Conservation (phyloP, 1,139 yeast genomes). For the Saccharomyces hybrid region DNA sequence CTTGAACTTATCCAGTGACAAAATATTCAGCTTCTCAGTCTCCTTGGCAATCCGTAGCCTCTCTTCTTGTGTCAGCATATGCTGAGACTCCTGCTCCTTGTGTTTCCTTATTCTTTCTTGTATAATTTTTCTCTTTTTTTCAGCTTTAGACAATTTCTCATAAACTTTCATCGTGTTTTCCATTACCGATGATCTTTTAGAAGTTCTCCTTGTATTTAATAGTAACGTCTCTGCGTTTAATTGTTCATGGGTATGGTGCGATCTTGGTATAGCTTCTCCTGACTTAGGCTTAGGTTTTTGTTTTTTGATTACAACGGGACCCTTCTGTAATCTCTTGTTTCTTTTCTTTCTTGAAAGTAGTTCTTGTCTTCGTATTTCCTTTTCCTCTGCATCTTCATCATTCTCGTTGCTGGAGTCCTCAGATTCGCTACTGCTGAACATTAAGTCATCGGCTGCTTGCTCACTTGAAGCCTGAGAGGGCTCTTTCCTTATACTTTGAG, state of each 20-base stretch:
- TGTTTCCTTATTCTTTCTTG: slow-evolving; percentile 29
- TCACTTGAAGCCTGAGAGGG: slow-evolving; percentile 2
- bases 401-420: slow-evolving; percentile 34
- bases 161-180: slow-evolving; percentile 73
- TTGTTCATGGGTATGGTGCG: slow-evolving; percentile 19
- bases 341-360: slow-evolving; percentile 36
- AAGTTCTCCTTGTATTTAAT: slow-evolving; percentile 52
- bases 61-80: slow-evolving; percentile 76
- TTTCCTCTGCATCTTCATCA: slow-evolving; percentile 63
- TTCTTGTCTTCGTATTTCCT: slow-evolving; percentile 51
- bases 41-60: slow-evolving; percentile 75
- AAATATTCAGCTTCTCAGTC: slow-evolving; percentile 70
- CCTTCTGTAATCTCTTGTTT: slow-evolving; percentile 33
- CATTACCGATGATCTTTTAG: slow-evolving; percentile 71
- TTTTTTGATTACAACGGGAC: slow-evolving; percentile 42
- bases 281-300: slow-evolving; percentile 19
- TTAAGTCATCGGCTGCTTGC: slow-evolving; percentile 35
- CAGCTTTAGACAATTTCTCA: slow-evolving; percentile 63
- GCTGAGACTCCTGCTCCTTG: slow-evolving; percentile 36
- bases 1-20: slow-evolving; percentile 65
- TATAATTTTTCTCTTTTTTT: slow-evolving; percentile 50
- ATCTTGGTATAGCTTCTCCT: slow-evolving; percentile 15
- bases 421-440: slow-evolving; percentile 38
- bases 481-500: slow-evolving; percentile 3
- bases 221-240: slow-evolving; percentile 44